Percentiles rank a stretch among this genome's conserved stretches.
phyloP scores from a whole-genome alignment of 2,329 filamentous ascomycete species.

The Fusarium abutilonis region DNA sequence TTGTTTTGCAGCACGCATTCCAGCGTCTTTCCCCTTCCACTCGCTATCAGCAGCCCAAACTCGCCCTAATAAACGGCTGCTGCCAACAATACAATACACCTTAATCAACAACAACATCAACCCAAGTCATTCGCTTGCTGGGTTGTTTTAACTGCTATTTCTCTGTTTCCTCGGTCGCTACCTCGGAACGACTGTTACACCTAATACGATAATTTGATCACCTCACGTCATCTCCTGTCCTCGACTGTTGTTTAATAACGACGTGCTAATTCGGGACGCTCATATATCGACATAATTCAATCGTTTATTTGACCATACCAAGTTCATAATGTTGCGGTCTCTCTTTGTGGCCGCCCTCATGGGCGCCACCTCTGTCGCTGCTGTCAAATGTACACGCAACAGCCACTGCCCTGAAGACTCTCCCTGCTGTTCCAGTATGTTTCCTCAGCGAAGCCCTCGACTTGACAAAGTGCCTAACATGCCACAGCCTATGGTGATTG shows the following conservation, averaged over 20 bases:
- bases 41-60: slow-evolving; percentile 19
- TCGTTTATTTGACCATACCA: slow-evolving; percentile 18
- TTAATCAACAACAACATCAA: slow-evolving; percentile 19
- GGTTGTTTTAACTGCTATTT: slow-evolving; percentile 23
- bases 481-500: slow-evolving; percentile 86
- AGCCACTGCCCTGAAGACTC: slow-evolving; percentile 74
- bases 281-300: slow-evolving; percentile 3
- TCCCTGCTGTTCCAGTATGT: slow-evolving; percentile 82
- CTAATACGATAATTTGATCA: slow-evolving; percentile 16
- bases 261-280: slow-evolving; percentile 8
- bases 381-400: slow-evolving; percentile 57
- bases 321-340: slow-evolving; percentile 49
- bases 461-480: slow-evolving; percentile 26
- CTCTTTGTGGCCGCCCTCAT: slow-evolving; percentile 47
- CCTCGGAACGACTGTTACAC: slow-evolving; percentile 12
- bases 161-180: slow-evolving; percentile 15
- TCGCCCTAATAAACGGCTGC: slow-evolving; percentile 18
- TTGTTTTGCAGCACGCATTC: slow-evolving; percentile 35
- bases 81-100: slow-evolving; percentile 2
- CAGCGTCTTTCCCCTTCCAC: slow-evolving; percentile 15
- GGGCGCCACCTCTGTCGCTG: slow-evolving; percentile 47
- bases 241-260: slow-evolving; percentile 14
- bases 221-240: background rate
- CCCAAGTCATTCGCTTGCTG: slow-evolving; percentile 35
- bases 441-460: background rate